Evolutionary conservation across 257 asterid species (phyloP).

Genomic region (Capsicum baccatum): DNA sequence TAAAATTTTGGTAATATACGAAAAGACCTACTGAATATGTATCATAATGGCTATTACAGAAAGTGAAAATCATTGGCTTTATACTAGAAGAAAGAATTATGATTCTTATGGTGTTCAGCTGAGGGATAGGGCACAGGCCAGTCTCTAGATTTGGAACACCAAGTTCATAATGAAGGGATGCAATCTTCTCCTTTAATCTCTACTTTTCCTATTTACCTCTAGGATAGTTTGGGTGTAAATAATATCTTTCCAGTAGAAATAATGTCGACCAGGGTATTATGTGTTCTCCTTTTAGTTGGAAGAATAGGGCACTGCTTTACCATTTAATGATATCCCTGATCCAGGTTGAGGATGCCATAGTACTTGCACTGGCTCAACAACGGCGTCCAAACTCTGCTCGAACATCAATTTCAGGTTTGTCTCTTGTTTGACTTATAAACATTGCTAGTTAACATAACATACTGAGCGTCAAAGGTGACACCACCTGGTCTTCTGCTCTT

Average conservation of each 20-base stretch:
- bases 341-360: constrained; percentile 92
- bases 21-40: constrained; percentile 17
- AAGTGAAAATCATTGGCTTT: constrained; percentile 12
- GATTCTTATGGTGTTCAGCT: constrained; percentile 9
- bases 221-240: background rate
- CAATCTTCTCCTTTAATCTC: background rate
- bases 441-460: background rate
- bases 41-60: constrained; percentile 11
- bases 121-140: constrained; percentile 5
- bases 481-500: background rate
- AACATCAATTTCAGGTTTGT: constrained; percentile 73
- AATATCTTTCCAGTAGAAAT: background rate
- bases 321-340: constrained; percentile 21
- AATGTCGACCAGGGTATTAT: background rate
- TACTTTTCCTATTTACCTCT: constrained; percentile 9
- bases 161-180: constrained; percentile 17
- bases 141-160: background rate
- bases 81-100: background rate
- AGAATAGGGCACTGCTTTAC: constrained; percentile 2
- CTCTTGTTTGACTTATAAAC: constrained; percentile 1
- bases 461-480: background rate
- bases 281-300: constrained; percentile 4
- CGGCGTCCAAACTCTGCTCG: constrained; percentile 84
- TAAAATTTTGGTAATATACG: constrained; percentile 4
- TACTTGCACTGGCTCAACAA: constrained; percentile 86